Evolutionary conservation across 176 grass and related monocot species (phyloP).

Genomic region (Avena sativa): DNA sequence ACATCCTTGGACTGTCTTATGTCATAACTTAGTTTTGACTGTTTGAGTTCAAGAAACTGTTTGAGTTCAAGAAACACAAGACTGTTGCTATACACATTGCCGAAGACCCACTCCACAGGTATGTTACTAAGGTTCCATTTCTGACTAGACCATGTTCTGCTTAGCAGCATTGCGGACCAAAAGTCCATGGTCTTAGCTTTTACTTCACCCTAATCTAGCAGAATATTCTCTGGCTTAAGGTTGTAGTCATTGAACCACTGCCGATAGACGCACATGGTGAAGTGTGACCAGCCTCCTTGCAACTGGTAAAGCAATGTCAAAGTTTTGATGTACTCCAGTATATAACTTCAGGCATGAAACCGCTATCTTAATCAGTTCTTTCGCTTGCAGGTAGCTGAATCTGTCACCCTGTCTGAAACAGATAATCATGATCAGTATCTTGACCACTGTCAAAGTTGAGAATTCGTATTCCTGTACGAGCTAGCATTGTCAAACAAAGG

Average conservation of each 20-base stretch:
- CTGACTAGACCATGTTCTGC: not conserved
- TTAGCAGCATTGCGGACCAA: not conserved
- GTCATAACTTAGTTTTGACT: no score
- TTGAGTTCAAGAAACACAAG: no score
- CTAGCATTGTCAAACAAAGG: not conserved
- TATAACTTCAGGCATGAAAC: not conserved
- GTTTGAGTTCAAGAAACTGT: no score
- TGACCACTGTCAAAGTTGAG: not conserved
- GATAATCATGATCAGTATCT: not conserved
- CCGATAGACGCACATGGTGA: not conserved
- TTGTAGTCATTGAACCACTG: not conserved
- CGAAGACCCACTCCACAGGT: no score
- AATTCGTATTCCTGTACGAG: not conserved
- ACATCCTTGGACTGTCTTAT: constrained; percentile 69
- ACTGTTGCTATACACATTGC: no score
- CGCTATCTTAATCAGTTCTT: not conserved
- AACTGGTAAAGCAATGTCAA: not conserved
- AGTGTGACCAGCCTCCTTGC: not conserved
- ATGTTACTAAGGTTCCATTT: not conserved
- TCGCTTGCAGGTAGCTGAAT: not conserved
- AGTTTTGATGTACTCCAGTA: not conserved
- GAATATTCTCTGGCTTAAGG: not conserved
- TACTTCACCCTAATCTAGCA: not conserved
- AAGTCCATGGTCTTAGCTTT: not conserved
- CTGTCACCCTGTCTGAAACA: not conserved